These are phyloP conservation scores for Scortechinia acanthostroma DNA, from an alignment of 2,329 filamentous ascomycete species.

Conservation along the genomic window DNA sequence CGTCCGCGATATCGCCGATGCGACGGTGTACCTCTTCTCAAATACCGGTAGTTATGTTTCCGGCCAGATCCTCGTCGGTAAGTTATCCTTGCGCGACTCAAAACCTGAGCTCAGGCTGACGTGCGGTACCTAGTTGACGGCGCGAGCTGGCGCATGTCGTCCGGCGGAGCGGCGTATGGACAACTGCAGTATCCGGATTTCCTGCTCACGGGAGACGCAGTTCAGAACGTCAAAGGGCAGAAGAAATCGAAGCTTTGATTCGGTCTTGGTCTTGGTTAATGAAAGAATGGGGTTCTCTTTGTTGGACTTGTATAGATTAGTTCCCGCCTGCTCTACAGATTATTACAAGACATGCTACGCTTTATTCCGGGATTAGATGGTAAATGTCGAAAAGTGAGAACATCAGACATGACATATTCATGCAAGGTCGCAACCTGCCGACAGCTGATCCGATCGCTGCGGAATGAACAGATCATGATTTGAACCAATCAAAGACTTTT, in stretches of 20 bases:
- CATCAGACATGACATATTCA: too few relatives aligned
- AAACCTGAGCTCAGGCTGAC: background rate
- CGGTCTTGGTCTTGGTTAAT: too few relatives aligned
- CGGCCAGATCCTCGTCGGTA: slow-evolving; percentile 64
- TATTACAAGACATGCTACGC: too few relatives aligned
- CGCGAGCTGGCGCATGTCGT: slow-evolving; percentile 39
- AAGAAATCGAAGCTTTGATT: slow-evolving; percentile 1
- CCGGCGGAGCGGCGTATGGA: slow-evolving; percentile 35
- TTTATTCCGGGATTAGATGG: too few relatives aligned
- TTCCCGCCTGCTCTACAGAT: too few relatives aligned
- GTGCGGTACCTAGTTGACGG: slow-evolving; percentile 42
- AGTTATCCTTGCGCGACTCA: background rate
- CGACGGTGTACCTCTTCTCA: slow-evolving; percentile 81
- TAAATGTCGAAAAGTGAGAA: too few relatives aligned
- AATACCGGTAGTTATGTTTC: slow-evolving; percentile 82
- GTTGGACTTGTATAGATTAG: too few relatives aligned
- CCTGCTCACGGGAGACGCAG: slow-evolving; percentile 13
- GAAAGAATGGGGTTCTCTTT: too few relatives aligned
- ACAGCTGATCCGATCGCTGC: too few relatives aligned
- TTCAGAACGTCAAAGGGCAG: background rate
- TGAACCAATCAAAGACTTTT: too few relatives aligned
- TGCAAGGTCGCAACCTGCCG: too few relatives aligned
- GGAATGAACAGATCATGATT: too few relatives aligned
- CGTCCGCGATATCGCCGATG: slow-evolving; percentile 84
- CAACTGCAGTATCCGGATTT: slow-evolving; percentile 45